Evolutionary conservation across 345 rosid genomes (phyloP).

Genomic region (Nephelium lappaceum): DNA sequence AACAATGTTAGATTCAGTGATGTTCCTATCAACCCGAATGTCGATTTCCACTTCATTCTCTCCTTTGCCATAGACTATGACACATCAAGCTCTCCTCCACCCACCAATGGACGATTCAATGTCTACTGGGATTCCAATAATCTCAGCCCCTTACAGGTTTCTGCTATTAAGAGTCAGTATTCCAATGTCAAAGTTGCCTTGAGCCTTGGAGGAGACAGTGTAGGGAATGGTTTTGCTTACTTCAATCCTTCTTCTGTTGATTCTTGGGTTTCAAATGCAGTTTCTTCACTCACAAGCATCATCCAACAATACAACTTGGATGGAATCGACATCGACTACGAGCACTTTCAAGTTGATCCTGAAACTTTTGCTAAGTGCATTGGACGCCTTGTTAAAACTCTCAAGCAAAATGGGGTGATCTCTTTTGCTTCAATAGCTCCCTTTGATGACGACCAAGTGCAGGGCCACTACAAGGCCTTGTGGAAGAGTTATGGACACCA

Average conservation of each 20-base stretch:
- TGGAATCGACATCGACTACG: constrained; percentile 40
- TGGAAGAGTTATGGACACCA: too few species aligned
- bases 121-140: constrained; percentile 38
- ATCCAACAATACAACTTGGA: constrained; percentile 29
- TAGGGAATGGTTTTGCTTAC: not conserved
- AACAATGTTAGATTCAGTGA: too few species aligned
- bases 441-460: too few species aligned
- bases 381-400: too few species aligned
- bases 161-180: constrained; percentile 28
- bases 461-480: too few species aligned
- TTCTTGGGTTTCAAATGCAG: constrained; percentile 38
- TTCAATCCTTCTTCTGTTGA: constrained; percentile 24
- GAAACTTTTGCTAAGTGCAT: too few species aligned
- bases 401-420: too few species aligned
- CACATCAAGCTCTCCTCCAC: constrained; percentile 12
- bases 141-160: constrained; percentile 19
- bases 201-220: constrained; percentile 38
- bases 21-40: too few species aligned
- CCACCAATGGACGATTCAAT: constrained; percentile 38
- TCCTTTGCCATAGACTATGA: too few species aligned
- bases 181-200: constrained; percentile 36
- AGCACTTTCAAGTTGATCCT: constrained; percentile 33
- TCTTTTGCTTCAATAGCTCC: too few species aligned
- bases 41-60: too few species aligned
- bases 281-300: constrained; percentile 29